Base-by-base conservation (phyloP, 1,139 yeast species). In the Pichia sp. region DNA sequence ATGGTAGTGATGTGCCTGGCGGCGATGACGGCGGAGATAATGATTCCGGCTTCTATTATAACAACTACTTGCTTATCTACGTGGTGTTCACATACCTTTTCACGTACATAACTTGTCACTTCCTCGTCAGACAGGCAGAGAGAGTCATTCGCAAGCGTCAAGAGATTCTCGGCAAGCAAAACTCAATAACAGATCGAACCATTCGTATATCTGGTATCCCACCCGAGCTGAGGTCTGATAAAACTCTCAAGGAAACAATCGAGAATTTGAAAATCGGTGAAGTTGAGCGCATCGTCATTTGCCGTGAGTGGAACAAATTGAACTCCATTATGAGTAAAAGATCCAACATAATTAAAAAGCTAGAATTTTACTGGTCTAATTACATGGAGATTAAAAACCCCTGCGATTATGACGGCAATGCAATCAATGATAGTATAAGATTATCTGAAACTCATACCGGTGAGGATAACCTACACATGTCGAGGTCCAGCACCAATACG, bases 181-280 rank as follows among this genome's bases (percentile, higher is more conserved):
- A 84, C 55, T 81, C 96, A 6, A 74, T 91, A 37, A 87, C 97
- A 0, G 98, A 91, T 64, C 67, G 96, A 51, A 91, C 98, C 0
- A 83, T 91, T 37, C 66, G 93, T 41, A 59, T 91, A 19, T 82
- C 93, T 30, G 97, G 97, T 0, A 85, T 91, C n/a, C 96, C 97
- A 0, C 80, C 84, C 0, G 77, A 78, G 34, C 62, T 87, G 27
- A 64, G 96, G 39, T 77, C 77, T 36, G 91, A 79, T 46, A 68
- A 69, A 18, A 76, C 73, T 12, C 62, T 91, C 47, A 77, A 73
- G 40, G 69, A 75, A 30, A 91, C 85, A 52, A 79, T 91, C 24
- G 93, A 85, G 47, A 69, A 72, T 14, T 63, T 88, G 30, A 80
- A 82, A 19, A 80, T 88, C 30, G 96, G 96, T 2, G 77, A 73